Evolutionary conservation across 2,329 filamentous ascomycete species (phyloP).

Genomic region (Thielaviopsis punctulata): DNA sequence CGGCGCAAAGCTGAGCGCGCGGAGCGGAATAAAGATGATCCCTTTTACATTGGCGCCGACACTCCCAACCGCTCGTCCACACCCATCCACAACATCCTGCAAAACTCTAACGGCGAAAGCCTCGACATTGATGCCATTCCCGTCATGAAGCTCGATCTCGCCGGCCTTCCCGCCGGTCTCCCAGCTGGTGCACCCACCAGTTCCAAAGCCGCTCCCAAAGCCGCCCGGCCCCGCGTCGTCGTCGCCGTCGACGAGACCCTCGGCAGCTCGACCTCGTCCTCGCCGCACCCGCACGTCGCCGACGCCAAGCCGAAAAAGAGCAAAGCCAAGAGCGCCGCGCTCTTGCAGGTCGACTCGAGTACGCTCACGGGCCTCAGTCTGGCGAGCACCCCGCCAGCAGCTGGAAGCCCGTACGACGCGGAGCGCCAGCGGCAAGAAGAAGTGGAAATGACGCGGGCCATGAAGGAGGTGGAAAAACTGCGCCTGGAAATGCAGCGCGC

Average conservation of each 20-base stretch:
- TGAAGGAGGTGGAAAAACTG: slow-evolving; percentile 74
- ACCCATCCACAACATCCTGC: slow-evolving; percentile 61
- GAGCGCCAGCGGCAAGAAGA: slow-evolving; percentile 61
- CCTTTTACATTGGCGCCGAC: slow-evolving; percentile 64
- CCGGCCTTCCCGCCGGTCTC: slow-evolving; percentile 25
- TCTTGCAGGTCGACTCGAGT: slow-evolving; percentile 80
- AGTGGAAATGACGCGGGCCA: slow-evolving; percentile 71
- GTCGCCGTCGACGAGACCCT: slow-evolving; percentile 61
- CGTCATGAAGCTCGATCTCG: slow-evolving; percentile 79
- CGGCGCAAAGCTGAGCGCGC: slow-evolving; percentile 57
- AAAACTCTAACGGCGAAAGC: slow-evolving; percentile 55
- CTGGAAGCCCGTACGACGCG: slow-evolving; percentile 28
- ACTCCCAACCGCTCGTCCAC: slow-evolving; percentile 45
- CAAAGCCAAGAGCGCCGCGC: slow-evolving; percentile 40
- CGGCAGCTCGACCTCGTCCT: slow-evolving; percentile 32
- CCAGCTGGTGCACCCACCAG: slow-evolving; percentile 16
- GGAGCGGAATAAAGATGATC: slow-evolving; percentile 79
- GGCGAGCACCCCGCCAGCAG: slow-evolving; percentile 17
- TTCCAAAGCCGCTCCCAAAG: slow-evolving; percentile 23
- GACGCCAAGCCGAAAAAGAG: slow-evolving; percentile 33
- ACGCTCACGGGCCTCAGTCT: slow-evolving; percentile 59
- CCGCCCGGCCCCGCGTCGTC: slow-evolving; percentile 43
- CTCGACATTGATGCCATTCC: slow-evolving; percentile 90
- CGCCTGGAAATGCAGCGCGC: slow-evolving; percentile 78
- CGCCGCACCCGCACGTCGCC: slow-evolving; percentile 32